Conservation (phyloP, 1,284 basidiomycete species). For the Puccinia coronata region DNA sequence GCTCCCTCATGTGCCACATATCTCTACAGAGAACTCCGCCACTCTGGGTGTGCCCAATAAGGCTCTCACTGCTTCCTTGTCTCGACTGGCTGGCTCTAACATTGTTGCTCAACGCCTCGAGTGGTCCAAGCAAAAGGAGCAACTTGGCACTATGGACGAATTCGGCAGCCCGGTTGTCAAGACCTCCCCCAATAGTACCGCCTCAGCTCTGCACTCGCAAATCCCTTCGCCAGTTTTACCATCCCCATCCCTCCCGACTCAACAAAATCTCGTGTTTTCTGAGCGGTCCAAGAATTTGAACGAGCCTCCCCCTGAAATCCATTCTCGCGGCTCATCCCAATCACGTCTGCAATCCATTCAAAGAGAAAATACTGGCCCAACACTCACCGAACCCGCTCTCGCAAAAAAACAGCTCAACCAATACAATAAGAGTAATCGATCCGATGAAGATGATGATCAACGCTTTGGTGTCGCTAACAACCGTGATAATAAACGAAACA, state of each 20-base stretch:
- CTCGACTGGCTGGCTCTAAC: conserved; percentile 42
- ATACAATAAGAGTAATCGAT: conserved; percentile 25
- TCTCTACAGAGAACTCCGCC: neutral
- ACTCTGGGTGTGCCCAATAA: conserved; percentile 38
- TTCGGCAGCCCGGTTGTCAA: conserved; percentile 26
- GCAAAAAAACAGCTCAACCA: conserved; percentile 33
- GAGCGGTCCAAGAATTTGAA: neutral
- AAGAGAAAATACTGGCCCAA: neutral
- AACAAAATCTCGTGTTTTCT: neutral
- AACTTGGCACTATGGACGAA: conserved; percentile 34
- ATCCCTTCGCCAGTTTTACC: conserved; percentile 4
- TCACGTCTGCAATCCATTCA: neutral
- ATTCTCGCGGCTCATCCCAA: neutral
- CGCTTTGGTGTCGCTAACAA: neutral
- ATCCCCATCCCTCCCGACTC: neutral
- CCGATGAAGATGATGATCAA: conserved; percentile 32
- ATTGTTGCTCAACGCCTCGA: conserved; percentile 45
- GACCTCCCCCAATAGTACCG: neutral
- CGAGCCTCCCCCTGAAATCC: neutral
- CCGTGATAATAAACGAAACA: conserved; percentile 33
- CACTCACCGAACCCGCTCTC: neutral
- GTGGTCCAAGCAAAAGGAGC: conserved; percentile 43
- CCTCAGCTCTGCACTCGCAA: neutral
- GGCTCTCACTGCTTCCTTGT: conserved; percentile 39
- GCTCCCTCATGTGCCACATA: conserved; percentile 1